phyloP scores from a whole-genome alignment of 192 early-diverging fungal species.

The Coemansia sp. region DNA sequence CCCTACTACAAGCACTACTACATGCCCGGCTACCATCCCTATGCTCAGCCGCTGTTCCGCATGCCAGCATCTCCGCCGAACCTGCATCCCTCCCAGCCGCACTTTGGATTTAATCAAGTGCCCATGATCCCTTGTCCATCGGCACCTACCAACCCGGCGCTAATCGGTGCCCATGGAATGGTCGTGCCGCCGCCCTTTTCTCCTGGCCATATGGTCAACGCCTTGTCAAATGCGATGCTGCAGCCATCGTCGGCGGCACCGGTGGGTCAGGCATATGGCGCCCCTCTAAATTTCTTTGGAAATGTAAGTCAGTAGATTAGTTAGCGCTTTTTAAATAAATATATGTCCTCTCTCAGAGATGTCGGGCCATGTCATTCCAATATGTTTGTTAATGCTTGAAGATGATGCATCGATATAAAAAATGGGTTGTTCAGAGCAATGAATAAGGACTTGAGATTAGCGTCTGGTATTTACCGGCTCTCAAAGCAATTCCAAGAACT shows the following conservation, averaged over 20 bases:
- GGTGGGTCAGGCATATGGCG: too few species aligned
- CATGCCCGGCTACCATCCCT: neutral
- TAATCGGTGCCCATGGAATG: neutral
- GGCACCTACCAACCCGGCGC: neutral
- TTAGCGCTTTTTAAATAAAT: too few species aligned
- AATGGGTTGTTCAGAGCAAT: too few species aligned
- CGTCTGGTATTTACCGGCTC: too few species aligned
- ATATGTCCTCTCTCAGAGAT: too few species aligned
- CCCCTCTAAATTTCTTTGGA: too few species aligned
- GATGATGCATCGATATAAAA: too few species aligned
- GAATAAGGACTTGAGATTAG: too few species aligned
- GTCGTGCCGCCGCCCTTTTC: neutral
- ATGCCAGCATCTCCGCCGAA: neutral
- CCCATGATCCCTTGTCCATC: neutral
- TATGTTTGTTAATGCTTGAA: too few species aligned
- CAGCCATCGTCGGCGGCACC: neutral
- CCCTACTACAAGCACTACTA: conserved; percentile 3
- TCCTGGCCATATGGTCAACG: neutral
- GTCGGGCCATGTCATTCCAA: too few species aligned
- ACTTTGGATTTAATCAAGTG: neutral
- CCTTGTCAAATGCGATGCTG: neutral
- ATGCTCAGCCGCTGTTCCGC: neutral
- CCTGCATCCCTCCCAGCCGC: neutral
- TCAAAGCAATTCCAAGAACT: too few species aligned
- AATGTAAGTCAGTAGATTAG: too few species aligned